Evolutionary conservation across 805 yeast species (phyloP), one percentile per base, ranked within the genome.

Genomic region (Saturnispora kantuleensis): DNA sequence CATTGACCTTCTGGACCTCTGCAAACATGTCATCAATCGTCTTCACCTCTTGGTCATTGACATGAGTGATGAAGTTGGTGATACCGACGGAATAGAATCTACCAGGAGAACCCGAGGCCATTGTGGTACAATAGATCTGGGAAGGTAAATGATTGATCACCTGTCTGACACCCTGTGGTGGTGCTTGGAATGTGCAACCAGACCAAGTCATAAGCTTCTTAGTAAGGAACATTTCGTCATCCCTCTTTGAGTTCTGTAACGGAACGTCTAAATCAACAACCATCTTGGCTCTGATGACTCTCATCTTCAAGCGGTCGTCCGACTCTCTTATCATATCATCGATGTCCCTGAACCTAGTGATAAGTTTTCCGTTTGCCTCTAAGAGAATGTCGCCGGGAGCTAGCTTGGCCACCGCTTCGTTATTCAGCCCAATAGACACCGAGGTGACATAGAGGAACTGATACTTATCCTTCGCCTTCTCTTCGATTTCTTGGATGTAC

Each of bases 101-200:
- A 13, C 93, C 93, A 7, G 96, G 96, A 0, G 95, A 85, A 6
- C 96, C 95, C 32, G 77, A 73, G 36, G 80, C 73, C 57, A 84
- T 75, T 18, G 79, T 70, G 2, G 87, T 81, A 44, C 87, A 80
- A 57, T 88, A 89, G n/a, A 89, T 93, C 44, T 77, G 79, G 13
- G 90, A 81, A 10, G 95, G 96, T 42, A 86, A 67, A 45, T 74
- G 70, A 43, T 76, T 76, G 74, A 84, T 80, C 33, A 84, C 78
- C 65, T 88, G 96, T 50, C 89, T 76, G 13, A 88, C 96, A 8
- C 93, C 90, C 57, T 84, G 94, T 61, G 87, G 96, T n/a, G 96
- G 96, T 33, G 77, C 73, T 58, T 89, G 97, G 31, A 89, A 62
- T 5, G 82, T 65, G 34, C 88, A 81, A 17, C 96, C 96, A 42